phyloP scores from a whole-genome alignment of 1,284 basidiomycete genomes.

The Sporisorium exsertum region DNA sequence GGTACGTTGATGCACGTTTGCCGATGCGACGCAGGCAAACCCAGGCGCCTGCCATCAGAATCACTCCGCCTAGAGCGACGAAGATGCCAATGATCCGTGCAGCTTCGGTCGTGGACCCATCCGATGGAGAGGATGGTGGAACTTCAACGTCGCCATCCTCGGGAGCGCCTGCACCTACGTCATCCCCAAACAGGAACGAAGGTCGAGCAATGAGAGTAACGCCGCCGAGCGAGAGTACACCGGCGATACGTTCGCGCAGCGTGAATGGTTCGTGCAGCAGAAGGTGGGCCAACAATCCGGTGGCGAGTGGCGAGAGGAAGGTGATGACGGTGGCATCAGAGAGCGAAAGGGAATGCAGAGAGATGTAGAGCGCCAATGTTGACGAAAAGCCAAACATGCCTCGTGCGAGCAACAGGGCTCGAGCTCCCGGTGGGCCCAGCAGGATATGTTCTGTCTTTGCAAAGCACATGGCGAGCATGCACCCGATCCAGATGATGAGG shows the following conservation, averaged over 20 bases:
- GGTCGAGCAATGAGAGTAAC: slow-evolving; percentile 74
- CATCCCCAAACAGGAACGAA: slow-evolving; percentile 43
- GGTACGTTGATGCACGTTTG: slow-evolving; percentile 79
- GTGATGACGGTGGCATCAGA: slow-evolving; percentile 82
- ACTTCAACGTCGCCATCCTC: slow-evolving; percentile 37
- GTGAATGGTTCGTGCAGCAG: slow-evolving; percentile 78
- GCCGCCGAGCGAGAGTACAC: slow-evolving; percentile 75
- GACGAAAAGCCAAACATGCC: slow-evolving; percentile 77
- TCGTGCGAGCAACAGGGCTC: slow-evolving; percentile 74
- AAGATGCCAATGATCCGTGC: slow-evolving; percentile 68
- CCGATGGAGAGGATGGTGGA: slow-evolving; percentile 11
- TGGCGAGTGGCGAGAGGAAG: slow-evolving; percentile 79
- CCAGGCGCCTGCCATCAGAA: slow-evolving; percentile 77
- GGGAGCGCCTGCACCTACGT: slow-evolving; percentile 29
- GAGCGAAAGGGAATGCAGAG: slow-evolving; percentile 77
- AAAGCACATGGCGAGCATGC: slow-evolving; percentile 56
- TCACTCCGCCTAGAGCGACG: slow-evolving; percentile 75
- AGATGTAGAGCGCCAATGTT: slow-evolving; percentile 76
- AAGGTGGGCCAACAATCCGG: slow-evolving; percentile 77
- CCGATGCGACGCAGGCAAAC: slow-evolving; percentile 79
- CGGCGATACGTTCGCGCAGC: slow-evolving; percentile 76
- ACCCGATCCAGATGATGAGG: slow-evolving; percentile 70
- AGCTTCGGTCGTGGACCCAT: slow-evolving; percentile 21
- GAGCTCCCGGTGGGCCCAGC: slow-evolving; percentile 78
- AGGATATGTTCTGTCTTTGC: slow-evolving; percentile 76